Evolutionary conservation across 2,329 filamentous ascomycete species (phyloP).

Genomic region (Xylariomycetidae sp.): DNA sequence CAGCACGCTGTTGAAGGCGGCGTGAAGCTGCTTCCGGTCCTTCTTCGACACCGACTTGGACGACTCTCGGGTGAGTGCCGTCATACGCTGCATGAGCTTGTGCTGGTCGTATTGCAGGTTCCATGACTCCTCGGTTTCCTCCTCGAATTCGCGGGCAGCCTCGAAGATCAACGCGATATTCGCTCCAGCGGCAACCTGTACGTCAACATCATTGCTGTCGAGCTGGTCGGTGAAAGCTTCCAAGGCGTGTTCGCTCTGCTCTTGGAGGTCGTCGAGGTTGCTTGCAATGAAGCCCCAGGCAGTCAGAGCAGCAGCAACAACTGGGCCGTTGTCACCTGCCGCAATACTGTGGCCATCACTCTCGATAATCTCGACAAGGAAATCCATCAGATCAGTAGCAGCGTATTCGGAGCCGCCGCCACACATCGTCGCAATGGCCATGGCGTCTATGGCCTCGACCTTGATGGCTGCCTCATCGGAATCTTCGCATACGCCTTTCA

Average conservation of each 20-base stretch:
- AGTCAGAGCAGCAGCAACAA: constrained; percentile 69
- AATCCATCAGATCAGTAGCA: constrained; percentile 66
- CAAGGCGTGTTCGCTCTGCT: constrained; percentile 64
- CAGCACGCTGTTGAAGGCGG: constrained; percentile 44
- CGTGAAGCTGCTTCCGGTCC: constrained; percentile 40
- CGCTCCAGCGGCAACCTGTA: constrained; percentile 72
- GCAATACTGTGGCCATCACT: constrained; percentile 70
- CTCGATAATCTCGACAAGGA: constrained; percentile 69
- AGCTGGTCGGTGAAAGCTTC: constrained; percentile 83
- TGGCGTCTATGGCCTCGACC: constrained; percentile 64
- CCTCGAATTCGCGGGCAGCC: constrained; percentile 48
- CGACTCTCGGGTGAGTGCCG: constrained; percentile 39
- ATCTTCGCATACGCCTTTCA: constrained; percentile 61
- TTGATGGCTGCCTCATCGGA: constrained; percentile 60
- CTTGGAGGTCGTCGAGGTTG: constrained; percentile 67
- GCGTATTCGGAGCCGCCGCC: constrained; percentile 66
- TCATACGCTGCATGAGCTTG: constrained; percentile 40
- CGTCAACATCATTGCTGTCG: constrained; percentile 62
- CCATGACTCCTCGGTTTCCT: constrained; percentile 41
- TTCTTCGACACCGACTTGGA: constrained; percentile 45
- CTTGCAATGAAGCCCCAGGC: constrained; percentile 79
- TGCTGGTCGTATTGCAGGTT: constrained; percentile 46
- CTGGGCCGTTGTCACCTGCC: constrained; percentile 61
- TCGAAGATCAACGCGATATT: constrained; percentile 82
- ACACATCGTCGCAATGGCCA: constrained; percentile 68